Percentiles rank a stretch among this genome's conserved stretches.
phyloP scores from a whole-genome alignment of 2,329 filamentous ascomycete genomes.

The Aspergillus flavus region DNA sequence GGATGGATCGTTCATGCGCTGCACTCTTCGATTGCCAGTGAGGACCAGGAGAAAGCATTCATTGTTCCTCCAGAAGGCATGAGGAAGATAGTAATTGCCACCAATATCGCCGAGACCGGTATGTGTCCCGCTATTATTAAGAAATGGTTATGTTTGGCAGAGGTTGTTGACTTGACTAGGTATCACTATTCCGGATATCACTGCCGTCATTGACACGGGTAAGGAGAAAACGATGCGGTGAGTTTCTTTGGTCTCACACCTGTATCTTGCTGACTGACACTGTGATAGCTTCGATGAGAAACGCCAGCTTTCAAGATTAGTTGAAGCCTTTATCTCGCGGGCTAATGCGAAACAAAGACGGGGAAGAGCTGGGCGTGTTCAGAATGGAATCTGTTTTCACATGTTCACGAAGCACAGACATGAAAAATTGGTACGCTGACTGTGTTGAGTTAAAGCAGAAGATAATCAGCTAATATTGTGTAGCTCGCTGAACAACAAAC shows the following conservation, averaged over 20 bases:
- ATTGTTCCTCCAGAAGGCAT: slow-evolving; percentile 77
- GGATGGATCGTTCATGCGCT: slow-evolving; percentile 87
- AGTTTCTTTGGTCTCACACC: background rate
- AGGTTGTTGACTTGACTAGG: slow-evolving; percentile 23
- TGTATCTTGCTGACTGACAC: slow-evolving; percentile 20
- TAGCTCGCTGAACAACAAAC: slow-evolving; percentile 89
- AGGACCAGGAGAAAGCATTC: slow-evolving; percentile 95
- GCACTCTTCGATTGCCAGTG: slow-evolving; percentile 92
- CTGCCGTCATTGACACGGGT: slow-evolving; percentile 92
- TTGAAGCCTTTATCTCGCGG: slow-evolving; percentile 92
- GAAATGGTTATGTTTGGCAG: background rate
- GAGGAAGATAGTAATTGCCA: slow-evolving; percentile 93
- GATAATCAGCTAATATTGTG: slow-evolving; percentile 17
- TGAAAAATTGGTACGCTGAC: slow-evolving; percentile 60
- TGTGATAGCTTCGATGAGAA: slow-evolving; percentile 79
- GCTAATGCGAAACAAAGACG: slow-evolving; percentile 95
- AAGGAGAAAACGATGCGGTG: slow-evolving; percentile 91
- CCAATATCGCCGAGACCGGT: slow-evolving; percentile 97
- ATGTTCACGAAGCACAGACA: slow-evolving; percentile 90
- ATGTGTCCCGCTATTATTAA: slow-evolving; percentile 6
- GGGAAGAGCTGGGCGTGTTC: slow-evolving; percentile 91
- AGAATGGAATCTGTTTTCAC: slow-evolving; percentile 93
- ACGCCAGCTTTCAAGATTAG: slow-evolving; percentile 82
- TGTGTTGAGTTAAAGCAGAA: background rate
- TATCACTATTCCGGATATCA: slow-evolving; percentile 97